These are phyloP conservation scores for Anacardium occidentale DNA, from an alignment of 345 rosid species.

Conservation along the genomic window DNA sequence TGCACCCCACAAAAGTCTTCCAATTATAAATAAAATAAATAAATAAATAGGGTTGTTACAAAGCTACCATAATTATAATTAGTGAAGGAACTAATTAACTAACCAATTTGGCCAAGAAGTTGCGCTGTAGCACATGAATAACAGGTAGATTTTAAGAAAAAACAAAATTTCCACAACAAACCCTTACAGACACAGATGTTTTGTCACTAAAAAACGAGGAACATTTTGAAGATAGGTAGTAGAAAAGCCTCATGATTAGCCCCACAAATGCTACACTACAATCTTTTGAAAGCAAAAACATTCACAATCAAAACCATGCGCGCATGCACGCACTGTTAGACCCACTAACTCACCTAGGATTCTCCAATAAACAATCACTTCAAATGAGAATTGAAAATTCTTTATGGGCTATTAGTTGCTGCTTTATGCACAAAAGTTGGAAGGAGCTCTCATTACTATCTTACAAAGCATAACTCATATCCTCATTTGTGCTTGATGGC, in stretches of 20 bases:
- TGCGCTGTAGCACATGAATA: background rate
- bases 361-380: slow-evolving; percentile 11
- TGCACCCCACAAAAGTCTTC: too few species aligned
- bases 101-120: too few species aligned
- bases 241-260: slow-evolving; percentile 15
- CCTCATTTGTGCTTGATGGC: slow-evolving; percentile 4
- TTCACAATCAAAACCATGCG: slow-evolving; percentile 9
- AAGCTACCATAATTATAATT: too few species aligned
- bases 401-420: background rate
- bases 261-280: slow-evolving; percentile 21
- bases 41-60: too few species aligned
- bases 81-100: too few species aligned
- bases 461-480: slow-evolving; percentile 2
- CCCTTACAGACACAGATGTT: background rate
- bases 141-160: background rate
- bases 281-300: background rate
- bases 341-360: slow-evolving; percentile 19
- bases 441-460: slow-evolving; percentile 16
- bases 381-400: background rate
- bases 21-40: too few species aligned
- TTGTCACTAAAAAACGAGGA: too few species aligned
- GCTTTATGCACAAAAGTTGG: background rate
- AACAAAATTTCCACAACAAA: background rate
- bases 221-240: background rate
- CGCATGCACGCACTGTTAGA: slow-evolving; percentile 17